Evolutionary conservation across 495 filamentous ascomycete genomes (phyloP).

Genomic region (Alectoria sarmentosa): DNA sequence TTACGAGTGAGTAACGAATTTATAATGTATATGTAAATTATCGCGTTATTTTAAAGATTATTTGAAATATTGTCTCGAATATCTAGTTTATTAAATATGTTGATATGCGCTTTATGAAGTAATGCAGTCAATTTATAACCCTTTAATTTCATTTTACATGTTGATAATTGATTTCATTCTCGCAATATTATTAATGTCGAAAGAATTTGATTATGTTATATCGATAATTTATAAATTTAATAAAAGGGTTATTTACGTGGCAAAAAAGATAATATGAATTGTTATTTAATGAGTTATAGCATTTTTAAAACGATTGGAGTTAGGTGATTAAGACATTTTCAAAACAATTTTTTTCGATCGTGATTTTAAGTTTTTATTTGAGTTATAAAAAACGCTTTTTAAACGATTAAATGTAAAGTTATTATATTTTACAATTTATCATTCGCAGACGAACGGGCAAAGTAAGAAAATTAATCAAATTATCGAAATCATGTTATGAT

Average conservation of each 20-base stretch:
- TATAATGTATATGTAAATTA: no score
- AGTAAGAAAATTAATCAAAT: no score
- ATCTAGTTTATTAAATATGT: no score
- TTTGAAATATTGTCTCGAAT: conserved; percentile 1
- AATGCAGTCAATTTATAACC: neutral
- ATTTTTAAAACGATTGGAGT: conserved; percentile 6
- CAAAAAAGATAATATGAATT: neutral
- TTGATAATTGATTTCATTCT: conserved; percentile 4
- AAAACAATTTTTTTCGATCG: neutral
- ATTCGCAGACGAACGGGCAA: neutral
- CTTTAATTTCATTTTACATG: conserved; percentile 9
- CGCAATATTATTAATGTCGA: neutral
- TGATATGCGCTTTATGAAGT: neutral
- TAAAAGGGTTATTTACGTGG: neutral
- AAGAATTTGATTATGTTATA: conserved; percentile 3
- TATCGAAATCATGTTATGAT: neutral
- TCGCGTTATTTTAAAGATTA: neutral
- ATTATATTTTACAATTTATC: neutral
- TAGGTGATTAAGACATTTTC: no score
- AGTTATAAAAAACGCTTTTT: neutral
- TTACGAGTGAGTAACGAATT: no score
- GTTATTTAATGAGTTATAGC: neutral
- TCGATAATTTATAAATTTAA: conserved; percentile 4
- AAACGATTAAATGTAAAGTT: neutral
- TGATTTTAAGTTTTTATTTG: conserved; percentile 1